Conservation (phyloP, 495 filamentous ascomycete species). For the Chaetomium cochliodes region DNA sequence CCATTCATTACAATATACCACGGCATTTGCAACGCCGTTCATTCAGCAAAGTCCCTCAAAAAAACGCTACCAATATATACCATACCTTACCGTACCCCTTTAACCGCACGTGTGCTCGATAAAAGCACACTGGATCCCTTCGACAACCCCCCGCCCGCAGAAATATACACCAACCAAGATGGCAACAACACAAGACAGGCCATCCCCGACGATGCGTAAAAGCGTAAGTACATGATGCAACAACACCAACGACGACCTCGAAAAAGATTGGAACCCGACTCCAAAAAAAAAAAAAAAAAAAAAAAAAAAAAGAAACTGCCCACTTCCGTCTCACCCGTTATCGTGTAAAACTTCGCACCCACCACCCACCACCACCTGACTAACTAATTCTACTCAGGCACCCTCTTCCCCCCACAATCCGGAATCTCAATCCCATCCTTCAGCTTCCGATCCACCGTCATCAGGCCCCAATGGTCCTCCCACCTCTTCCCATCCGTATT, state of each 20-base stretch:
- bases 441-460: slow-evolving; percentile 82
- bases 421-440: slow-evolving; percentile 86
- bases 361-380: not conserved
- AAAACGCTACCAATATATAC: not conserved
- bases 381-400: slow-evolving; percentile 24
- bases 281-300: not conserved
- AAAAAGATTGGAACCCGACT: not conserved
- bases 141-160: not conserved
- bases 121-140: not conserved
- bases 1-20: not conserved
- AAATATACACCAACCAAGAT: not conserved
- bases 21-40: not conserved
- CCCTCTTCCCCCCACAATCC: slow-evolving; percentile 76
- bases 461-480: slow-evolving; percentile 95
- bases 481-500: slow-evolving; percentile 70
- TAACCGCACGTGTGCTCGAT: not conserved
- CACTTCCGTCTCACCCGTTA: too few relatives aligned
- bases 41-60: not conserved
- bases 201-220: not conserved
- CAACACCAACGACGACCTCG: not conserved
- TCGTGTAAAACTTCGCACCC: not conserved
- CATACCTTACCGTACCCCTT: not conserved
- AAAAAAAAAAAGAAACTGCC: too few relatives aligned
- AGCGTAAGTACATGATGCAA: not conserved
- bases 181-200: not conserved